Percentiles rank a stretch among this genome's conserved stretches.
These are phyloP conservation scores for Solanum infundibuliforme DNA, from an alignment of 257 asterid genomes.

Conservation along the genomic window DNA sequence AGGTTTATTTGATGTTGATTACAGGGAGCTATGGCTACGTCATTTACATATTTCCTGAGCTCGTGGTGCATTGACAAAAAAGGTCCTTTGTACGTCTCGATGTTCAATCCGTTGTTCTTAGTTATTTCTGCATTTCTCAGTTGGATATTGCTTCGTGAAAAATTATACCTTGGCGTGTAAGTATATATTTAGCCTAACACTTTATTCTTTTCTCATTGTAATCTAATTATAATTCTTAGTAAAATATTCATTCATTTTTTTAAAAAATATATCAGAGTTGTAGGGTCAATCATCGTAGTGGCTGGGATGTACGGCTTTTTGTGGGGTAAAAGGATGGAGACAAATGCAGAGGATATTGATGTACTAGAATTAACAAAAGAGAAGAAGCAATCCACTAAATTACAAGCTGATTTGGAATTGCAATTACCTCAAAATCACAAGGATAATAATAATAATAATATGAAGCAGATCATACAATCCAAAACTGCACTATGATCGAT, in stretches of 20 bases:
- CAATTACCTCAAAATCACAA: neutral
- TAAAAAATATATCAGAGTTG: conserved; percentile 20
- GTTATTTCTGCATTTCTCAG: conserved; percentile 77
- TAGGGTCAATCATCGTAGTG: conserved; percentile 53
- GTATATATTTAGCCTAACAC: neutral
- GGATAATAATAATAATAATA: neutral
- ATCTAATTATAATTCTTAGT: neutral
- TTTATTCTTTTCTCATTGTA: neutral
- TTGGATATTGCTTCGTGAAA: conserved; percentile 68
- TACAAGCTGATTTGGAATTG: neutral
- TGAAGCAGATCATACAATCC: neutral
- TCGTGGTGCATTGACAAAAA: conserved; percentile 1
- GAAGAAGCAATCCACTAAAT: neutral
- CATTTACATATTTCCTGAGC: neutral
- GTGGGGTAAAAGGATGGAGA: conserved; percentile 55
- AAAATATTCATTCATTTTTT: neutral
- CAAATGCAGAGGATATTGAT: neutral
- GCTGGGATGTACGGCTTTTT: conserved; percentile 62
- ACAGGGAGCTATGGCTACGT: neutral
- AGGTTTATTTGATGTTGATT: neutral
- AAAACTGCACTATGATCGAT: neutral
- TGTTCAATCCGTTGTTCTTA: conserved; percentile 72
- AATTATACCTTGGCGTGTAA: conserved; percentile 56
- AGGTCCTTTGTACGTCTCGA: conserved; percentile 6
- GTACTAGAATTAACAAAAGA: neutral